Evolutionary conservation across 495 filamentous ascomycete genomes (phyloP).

Genomic region (Parmelia sp.): DNA sequence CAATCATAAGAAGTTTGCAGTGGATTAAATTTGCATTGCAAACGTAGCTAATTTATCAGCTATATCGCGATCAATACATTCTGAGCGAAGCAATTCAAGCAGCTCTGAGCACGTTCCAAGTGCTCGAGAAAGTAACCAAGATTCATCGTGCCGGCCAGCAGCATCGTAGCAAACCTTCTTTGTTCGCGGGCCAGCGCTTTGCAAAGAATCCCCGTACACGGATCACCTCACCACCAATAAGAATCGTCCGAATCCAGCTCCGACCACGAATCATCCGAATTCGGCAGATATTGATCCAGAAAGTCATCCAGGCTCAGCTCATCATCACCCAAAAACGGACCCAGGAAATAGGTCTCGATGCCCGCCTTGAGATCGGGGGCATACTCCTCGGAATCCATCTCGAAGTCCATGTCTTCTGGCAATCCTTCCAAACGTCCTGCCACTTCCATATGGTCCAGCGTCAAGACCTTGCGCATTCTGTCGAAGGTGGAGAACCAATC

Average conservation of each 20-base stretch:
- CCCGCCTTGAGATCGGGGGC: background rate
- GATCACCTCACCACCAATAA: background rate
- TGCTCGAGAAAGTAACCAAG: background rate
- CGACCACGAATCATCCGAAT: background rate
- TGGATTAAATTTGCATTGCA: background rate
- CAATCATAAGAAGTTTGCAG: background rate
- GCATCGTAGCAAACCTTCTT: background rate
- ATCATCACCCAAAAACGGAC: constrained; percentile 17
- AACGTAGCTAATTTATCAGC: background rate
- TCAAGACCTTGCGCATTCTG: constrained; percentile 3
- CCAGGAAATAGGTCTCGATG: background rate
- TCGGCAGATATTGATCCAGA: background rate
- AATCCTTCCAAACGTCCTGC: background rate
- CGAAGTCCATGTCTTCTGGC: background rate
- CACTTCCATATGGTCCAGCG: background rate
- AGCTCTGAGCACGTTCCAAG: too few relatives aligned
- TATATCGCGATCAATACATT: background rate
- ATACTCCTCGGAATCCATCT: background rate
- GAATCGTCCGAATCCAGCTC: background rate
- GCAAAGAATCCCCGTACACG: background rate
- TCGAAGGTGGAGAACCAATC: background rate
- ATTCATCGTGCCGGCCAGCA: background rate
- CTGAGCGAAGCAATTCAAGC: background rate
- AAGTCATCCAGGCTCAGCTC: background rate
- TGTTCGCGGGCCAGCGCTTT: background rate